Conservation (phyloP, 2,329 filamentous ascomycete species). For the Fusarium acutatum region DNA sequence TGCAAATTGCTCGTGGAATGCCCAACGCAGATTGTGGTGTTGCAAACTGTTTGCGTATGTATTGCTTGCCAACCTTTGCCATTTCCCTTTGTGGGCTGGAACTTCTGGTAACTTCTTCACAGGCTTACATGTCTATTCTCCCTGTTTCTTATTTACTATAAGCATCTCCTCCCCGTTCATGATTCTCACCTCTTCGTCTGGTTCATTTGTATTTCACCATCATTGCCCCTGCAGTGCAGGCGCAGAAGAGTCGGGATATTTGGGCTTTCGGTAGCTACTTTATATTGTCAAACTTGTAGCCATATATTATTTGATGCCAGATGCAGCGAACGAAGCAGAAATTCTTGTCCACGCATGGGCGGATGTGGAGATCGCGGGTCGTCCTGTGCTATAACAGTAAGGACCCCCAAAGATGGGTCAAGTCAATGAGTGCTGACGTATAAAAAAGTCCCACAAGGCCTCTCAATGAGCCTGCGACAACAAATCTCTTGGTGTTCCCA, state of each 20-base stretch:
- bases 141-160: background rate
- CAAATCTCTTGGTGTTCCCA: background rate
- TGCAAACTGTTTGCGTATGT: background rate
- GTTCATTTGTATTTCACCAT: background rate
- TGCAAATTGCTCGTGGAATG: background rate
- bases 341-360: background rate
- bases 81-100: too few relatives aligned
- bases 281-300: background rate
- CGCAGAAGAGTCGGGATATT: too few relatives aligned
- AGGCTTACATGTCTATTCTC: fast-evolving
- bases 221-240: background rate
- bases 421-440: background rate
- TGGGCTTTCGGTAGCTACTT: background rate
- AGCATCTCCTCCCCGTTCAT: background rate
- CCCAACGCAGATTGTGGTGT: background rate
- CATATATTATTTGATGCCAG: background rate
- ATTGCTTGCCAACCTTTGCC: background rate
- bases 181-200: background rate
- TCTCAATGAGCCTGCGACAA: background rate
- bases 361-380: background rate
- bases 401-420: background rate
- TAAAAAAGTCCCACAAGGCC: background rate
- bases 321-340: too few relatives aligned
- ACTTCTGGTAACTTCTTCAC: background rate
- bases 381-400: background rate